Conservation (phyloP, 1,284 basidiomycete genomes). For the Clitocybe nebularis region DNA sequence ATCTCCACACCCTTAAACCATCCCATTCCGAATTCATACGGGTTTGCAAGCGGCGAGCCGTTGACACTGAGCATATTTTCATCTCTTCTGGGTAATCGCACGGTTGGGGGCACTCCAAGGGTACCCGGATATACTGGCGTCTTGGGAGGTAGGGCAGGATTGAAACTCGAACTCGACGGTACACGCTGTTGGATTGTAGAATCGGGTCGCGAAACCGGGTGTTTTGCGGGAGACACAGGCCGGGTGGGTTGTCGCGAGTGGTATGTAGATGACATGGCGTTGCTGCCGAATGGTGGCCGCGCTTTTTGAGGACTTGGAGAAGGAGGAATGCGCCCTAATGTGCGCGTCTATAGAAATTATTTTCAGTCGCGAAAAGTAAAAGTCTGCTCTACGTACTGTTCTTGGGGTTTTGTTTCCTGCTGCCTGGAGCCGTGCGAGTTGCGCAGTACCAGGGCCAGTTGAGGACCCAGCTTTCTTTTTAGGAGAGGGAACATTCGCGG, state of each 20-base stretch:
- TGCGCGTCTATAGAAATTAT: constrained; percentile 28
- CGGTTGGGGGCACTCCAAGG: constrained; percentile 16
- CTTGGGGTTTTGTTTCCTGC: constrained; percentile 43
- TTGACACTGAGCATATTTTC: constrained; percentile 74
- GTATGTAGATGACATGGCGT: constrained; percentile 26
- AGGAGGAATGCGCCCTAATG: constrained; percentile 33
- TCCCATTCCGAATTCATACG: constrained; percentile 54
- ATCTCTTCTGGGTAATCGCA: constrained; percentile 58
- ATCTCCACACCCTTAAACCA: constrained; percentile 44
- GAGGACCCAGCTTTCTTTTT: constrained; percentile 51
- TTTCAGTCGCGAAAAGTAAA: constrained; percentile 1
- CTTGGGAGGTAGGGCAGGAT: constrained; percentile 58
- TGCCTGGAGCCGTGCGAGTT: constrained; percentile 39
- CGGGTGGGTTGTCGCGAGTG: constrained; percentile 34
- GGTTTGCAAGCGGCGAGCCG: constrained; percentile 73
- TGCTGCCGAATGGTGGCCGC: constrained; percentile 33
- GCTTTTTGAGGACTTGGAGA: constrained; percentile 57
- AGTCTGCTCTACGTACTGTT: constrained; percentile 33
- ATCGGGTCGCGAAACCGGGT: constrained; percentile 25
- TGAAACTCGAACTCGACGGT: constrained; percentile 69
- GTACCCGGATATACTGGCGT: constrained; percentile 53
- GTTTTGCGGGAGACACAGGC: constrained; percentile 48
- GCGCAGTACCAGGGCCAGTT: constrained; percentile 43
- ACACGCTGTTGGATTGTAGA: constrained; percentile 34
- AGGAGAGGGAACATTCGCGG: constrained; percentile 47